Evolutionary conservation across 192 early-diverging fungal genomes (phyloP), one percentile per base, ranked within the genome.

Genomic region (Rhizoclosmatium sp.): DNA sequence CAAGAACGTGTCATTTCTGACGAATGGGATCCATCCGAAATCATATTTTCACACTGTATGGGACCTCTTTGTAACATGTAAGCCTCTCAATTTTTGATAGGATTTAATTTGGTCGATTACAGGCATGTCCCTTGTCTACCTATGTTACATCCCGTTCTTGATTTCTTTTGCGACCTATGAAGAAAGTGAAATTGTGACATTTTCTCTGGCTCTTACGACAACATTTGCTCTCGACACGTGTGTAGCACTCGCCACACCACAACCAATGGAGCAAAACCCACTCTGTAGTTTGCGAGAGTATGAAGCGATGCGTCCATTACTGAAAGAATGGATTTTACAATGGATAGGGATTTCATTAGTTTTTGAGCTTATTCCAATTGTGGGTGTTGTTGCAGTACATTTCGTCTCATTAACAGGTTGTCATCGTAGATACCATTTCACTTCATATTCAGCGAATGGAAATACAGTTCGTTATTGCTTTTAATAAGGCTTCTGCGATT

Each of bases 1-100:
- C 23, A 21, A 65, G 9, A 21, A 21, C 7, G 21, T 65, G 23
- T 21, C 5, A 16, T 65, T 65, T 21, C 7, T 21, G 5, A 21
- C 10, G 21, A 65, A 65, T 21, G 62, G 62, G 7, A 10, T 65
- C 62, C 62, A 65, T 21, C 62, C 62, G 21, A 65, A 65, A 65
- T 65, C 62, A 65, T 21, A 21, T 65, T 65, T 65, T 41, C 5
- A 10, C 7, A 65, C 21, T 65, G 41, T 5, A 5, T 65, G 7
- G 21, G 62, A 65, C 41, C 41, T 65, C 62, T 7, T 41, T 41
- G 21, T 65, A 10, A 40, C 23, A 42, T 41, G 62, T 65, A 42
- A 23, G 10, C 41, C 5, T 23, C 10, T 16, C 51, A 54, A 54
- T 12, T 16, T 54, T 54, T 54, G 5, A 12, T 65, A 16, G 5